Evolutionary conservation across 495 filamentous ascomycete species (phyloP), one percentile per base, ranked within the genome.

Genomic region (Penicillium coffeae): DNA sequence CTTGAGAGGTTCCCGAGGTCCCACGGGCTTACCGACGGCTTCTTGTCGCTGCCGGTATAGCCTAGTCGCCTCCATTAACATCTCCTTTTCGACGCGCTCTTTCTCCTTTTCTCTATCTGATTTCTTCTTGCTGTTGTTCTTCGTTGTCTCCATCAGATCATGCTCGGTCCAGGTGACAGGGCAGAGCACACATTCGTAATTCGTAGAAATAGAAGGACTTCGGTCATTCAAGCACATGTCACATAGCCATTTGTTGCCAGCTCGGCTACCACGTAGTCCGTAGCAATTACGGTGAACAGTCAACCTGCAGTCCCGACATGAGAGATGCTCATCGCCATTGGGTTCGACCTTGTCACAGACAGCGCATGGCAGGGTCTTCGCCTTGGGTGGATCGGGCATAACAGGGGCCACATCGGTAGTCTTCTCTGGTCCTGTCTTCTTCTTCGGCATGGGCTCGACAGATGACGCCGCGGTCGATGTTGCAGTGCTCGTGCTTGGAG

Each of bases 171-270:
- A 71, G 14, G 65, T 64, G 10, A 94, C 81, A 15, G 93, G 89
- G 55, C 93, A 98, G 14, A 97, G 74, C 33, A 94, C 84, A 65
- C 93, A 98, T 67, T 92, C 85, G 64, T 98, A 97, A 60, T 82
- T 78, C 42, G 90, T 91, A 18, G 91, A 94, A 16, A 93, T 83
- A 51, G 85, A 80, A 3, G 89, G 89, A 50, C 80, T 88, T 56
- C 89, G 87, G 58, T 98, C 93, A 61, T 98, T 98, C 10, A 82
- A 73, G 70, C 93, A 98, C 81, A 88, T 92, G 67, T 98, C 93
- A 66, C 93, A 98, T 15, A 87, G 76, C 93, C 93, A 98, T 67
- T 95, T 95, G 42, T 76, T 78, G 21, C 77, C 75, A 34, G 79
- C 79, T n/a, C 83, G 79, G 38, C 76, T 77, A 21, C 88, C 83